Base-by-base conservation (phyloP, 2,329 filamentous ascomycete species). In the Fusarium torreyae region DNA sequence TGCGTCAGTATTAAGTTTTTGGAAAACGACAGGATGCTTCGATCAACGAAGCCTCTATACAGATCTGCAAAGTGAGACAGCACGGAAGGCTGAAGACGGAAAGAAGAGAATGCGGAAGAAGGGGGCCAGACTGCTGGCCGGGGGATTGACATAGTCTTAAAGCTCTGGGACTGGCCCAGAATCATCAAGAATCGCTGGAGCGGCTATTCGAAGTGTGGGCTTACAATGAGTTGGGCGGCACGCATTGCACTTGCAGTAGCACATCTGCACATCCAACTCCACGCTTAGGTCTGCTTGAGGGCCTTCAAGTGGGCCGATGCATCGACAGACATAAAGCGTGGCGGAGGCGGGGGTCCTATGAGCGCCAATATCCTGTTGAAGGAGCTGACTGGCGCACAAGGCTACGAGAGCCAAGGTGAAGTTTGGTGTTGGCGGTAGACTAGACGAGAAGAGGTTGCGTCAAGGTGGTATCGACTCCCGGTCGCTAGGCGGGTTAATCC, bases 11-110 rank as follows among this genome's bases (percentile, higher is more conserved):
- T 73, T 65, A 57, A 64, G 44, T 18, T 31, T 36, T 61, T 38
- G 65, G 50, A 66, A 71, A 82, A 81, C 71, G 80, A 81, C 76
- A 79, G 81, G 78, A 77, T 80, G 77, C 79, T 77, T 81, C 79
- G 81, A 64, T 83, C 81, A 82, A 83, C 81, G 79, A 82, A 80
- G 76, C 57, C 76, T 70, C 60, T 74, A 76, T 77, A 77, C 63
- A 36, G 54, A 73, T 75, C 61, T 72, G 74, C 61, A 39, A 75
- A 74, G 56, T 73, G 68, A 71, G 40, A 69, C 68, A 72, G 71
- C 67, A 70, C 62, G 59, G 70, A 71, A 74, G 63, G 71, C 73
- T 69, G 72, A 65, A 75, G 74, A 74, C 71, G 63, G 57, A 74
- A 76, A 79, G 77, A 77, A 77, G 75, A 70, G 75, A 79, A 76